Base-by-base conservation (phyloP, 176 grass and related monocot species). In the Paspalum vaginatum region DNA sequence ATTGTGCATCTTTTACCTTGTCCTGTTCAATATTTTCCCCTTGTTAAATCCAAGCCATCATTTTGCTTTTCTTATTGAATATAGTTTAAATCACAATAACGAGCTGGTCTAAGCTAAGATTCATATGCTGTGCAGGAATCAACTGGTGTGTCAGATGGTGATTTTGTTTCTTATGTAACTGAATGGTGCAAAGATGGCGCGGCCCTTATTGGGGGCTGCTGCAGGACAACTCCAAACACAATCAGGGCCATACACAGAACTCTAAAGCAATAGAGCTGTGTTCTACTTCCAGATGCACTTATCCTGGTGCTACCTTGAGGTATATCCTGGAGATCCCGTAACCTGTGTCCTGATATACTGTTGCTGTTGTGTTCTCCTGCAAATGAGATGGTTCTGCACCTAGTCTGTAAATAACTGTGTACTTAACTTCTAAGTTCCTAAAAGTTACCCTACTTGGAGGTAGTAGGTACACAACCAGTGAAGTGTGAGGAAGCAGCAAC, bases 201-300 rank as follows among this genome's bases (percentile, higher is more conserved):
- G 37, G 37, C 55, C 6, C 84, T 95, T 8, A 89, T 99, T 1
- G 90, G 96, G 2, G 96, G 96, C 53, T 99, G 96, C 54, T 99
- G 96, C 88, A 93, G 96, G 87, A 99, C 96, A 76, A 95, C 96
- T 86, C 96, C 96, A 80, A 93, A 89, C 44, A 99, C 96, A 41
- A 91, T 99, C 70, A 89, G 76, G 77, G 96, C 88, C 73, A 90
- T 99, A 70, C 63, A 58, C 11, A 95, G 75, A 83, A 81, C 78
- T 43, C 93, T 99, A 65, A 86, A 89, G 59, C 74, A 91, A 74
- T 80, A 81, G 41, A 76, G 77, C 40, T 64, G 14, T 61, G 67
- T 56, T 11, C 61, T 60, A 64, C 45, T 68, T 38, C 20, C 61
- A 46, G 39, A 46, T 45, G 46, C 4, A 18, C 14, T 59, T 20